Percentiles rank a stretch among this genome's conserved stretches.
Evolutionary conservation across 371 early-diverging fungal species (phyloP).

Genomic region (Circinella minor): DNA sequence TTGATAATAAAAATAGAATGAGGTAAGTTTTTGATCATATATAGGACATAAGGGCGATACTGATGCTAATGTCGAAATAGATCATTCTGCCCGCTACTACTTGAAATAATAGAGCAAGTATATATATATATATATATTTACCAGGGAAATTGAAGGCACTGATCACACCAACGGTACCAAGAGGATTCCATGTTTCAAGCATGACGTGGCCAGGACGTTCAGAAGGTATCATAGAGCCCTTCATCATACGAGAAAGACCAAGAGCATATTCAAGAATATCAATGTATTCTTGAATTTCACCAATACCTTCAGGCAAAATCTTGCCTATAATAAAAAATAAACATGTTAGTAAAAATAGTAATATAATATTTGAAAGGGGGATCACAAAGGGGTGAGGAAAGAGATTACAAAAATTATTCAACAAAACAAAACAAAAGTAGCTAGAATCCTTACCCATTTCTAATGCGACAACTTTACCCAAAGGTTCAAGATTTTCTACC

Average conservation of each 20-base stretch:
- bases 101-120: background rate
- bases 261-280: conserved; percentile 95
- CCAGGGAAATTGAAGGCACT: conserved; percentile 92
- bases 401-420: too few relatives aligned
- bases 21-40: too few relatives aligned
- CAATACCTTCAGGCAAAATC: conserved; percentile 92
- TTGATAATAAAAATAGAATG: background rate
- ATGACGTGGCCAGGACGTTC: conserved; percentile 95
- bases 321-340: conserved; percentile 49
- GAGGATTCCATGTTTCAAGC: conserved; percentile 97
- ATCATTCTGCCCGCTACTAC: too few relatives aligned
- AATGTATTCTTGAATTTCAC: conserved; percentile 98
- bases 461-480: conserved; percentile 87
- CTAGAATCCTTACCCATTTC: conserved; percentile 79
- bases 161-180: conserved; percentile 94
- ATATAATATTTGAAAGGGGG: background rate
- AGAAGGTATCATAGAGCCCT: conserved; percentile 89
- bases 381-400: background rate
- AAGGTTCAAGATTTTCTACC: conserved; percentile 70
- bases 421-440: too few relatives aligned
- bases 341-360: background rate
- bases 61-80: too few relatives aligned
- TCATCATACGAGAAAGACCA: conserved; percentile 87
- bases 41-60: too few relatives aligned
- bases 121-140: conserved; percentile 18